Evolutionary conservation across 805 yeast species (phyloP).

Genomic region (Kluyveromyces wickerhamii): DNA sequence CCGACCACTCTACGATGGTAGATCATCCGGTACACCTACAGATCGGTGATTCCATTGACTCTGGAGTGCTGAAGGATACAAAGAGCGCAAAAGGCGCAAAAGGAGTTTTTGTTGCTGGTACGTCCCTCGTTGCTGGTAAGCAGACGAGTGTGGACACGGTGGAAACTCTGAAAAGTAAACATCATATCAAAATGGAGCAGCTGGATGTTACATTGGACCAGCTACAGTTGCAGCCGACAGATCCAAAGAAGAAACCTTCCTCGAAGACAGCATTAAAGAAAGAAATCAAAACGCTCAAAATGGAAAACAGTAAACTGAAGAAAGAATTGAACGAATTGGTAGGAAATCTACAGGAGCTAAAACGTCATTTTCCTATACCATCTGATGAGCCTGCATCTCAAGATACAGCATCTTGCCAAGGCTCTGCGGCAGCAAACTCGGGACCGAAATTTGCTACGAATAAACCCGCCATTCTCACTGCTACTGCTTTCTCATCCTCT

Average conservation of each 20-base stretch:
- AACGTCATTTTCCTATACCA: constrained; percentile 8
- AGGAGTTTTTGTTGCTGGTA: no score
- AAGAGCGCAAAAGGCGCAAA: no score
- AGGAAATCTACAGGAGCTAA: constrained; percentile 20
- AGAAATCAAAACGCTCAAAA: constrained; percentile 18
- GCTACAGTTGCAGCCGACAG: constrained; percentile 2
- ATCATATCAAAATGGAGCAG: constrained; percentile 4
- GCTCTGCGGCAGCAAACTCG: neutral
- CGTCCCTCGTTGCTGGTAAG: no score
- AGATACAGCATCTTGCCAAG: neutral
- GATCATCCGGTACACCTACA: no score
- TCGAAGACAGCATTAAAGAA: constrained; percentile 15
- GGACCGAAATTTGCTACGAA: neutral
- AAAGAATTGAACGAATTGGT: constrained; percentile 19
- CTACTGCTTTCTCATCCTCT: neutral
- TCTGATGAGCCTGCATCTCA: constrained; percentile 1
- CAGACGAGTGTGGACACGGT: no score
- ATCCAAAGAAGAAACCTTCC: constrained; percentile 9
- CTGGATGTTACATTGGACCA: constrained; percentile 2
- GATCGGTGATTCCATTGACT: no score
- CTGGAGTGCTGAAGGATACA: no score
- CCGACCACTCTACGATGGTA: no score
- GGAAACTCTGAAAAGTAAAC: neutral
- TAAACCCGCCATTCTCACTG: no score
- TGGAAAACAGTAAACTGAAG: constrained; percentile 20